Percentiles rank a stretch among this genome's conserved stretches.
phyloP scores from a whole-genome alignment of 139 green algal genomes.

The Asterochloris sp. region DNA sequence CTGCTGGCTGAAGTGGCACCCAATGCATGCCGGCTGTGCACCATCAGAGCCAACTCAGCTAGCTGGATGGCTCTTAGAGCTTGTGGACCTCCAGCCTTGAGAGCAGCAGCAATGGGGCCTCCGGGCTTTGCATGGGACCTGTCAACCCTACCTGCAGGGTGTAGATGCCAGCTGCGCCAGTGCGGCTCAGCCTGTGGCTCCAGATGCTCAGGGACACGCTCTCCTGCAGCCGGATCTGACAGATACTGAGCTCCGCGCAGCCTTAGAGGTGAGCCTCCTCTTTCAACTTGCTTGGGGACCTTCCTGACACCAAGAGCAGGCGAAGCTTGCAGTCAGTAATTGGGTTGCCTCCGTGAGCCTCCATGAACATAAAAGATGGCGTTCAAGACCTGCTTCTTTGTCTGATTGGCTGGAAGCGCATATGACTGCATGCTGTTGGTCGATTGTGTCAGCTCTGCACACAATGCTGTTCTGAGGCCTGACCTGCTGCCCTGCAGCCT shows the following conservation, averaged over 20 bases:
- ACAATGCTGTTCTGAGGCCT: background rate
- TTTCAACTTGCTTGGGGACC: background rate
- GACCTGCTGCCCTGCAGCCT: background rate
- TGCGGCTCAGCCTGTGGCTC: slow-evolving; percentile 17
- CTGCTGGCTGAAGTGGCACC: too few species aligned
- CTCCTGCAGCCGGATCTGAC: slow-evolving; percentile 27
- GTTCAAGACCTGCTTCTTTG: background rate
- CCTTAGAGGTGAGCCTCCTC: background rate
- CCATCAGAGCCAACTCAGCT: too few species aligned
- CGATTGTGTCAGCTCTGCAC: background rate
- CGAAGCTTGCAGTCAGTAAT: background rate
- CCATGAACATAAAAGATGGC: background rate
- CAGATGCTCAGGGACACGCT: slow-evolving; percentile 1
- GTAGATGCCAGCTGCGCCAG: slow-evolving; percentile 33
- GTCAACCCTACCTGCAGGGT: slow-evolving; percentile 1
- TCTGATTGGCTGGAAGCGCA: background rate
- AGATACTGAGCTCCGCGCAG: slow-evolving; percentile 32
- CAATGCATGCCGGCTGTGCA: too few species aligned
- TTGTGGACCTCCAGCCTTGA: background rate
- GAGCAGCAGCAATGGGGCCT: background rate
- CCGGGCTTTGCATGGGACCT: background rate
- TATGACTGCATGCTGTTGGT: background rate
- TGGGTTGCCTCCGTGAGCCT: background rate
- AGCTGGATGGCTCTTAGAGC: background rate
- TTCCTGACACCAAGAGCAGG: background rate